Base-by-base conservation (phyloP, 2,329 filamentous ascomycete species). In the Colletotrichum destructivum region DNA sequence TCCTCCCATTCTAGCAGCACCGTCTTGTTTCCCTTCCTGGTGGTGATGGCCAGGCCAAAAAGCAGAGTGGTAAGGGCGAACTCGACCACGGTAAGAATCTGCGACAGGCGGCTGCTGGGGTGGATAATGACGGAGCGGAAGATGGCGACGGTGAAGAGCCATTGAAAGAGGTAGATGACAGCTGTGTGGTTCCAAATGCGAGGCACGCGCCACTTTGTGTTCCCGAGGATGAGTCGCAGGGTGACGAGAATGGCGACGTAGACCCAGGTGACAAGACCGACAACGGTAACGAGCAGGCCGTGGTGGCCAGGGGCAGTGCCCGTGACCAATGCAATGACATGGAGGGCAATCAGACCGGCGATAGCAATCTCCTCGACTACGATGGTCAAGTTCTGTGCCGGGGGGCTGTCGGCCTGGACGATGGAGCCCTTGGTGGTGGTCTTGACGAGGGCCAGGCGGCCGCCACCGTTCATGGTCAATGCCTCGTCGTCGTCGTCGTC, bases 111-210 rank as follows among this genome's bases (percentile, higher is more conserved):
- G 9, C 93, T 93, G 61, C 85, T 87, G 0, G 94, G 92, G 80
- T 96, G 92, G 73, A 98, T 91, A 70, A 98, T 83, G 63, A 90
- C 92, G 3, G 96, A 98, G 69, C 96, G 94, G 84, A 98, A 96
- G 7, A 96, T 82, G 75, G 94, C 85, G 31, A 96, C 74, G 11
- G 88, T 87, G 77, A 95, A 91, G 6, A 96, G 78, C 94, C 96
- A 99, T 80, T 95, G 92, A 65, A 91, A 85, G 66, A 89, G 88
- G 81, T 99, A 99, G 65, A 99, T 90, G 74, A 88, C 84, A 23
- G 94, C 93, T 0, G 96, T 98, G 82, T 99, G 96, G 79, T 96
- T 95, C 96, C 96, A 99, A 11, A 98, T 84, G 70, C 89, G 87
- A 11, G 93, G 92, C 16, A 96, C 80, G 81, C 81, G 88, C 88